Evolutionary conservation across 331 rosid species (phyloP).

Genomic region (Rhamnella rubrinervis): DNA sequence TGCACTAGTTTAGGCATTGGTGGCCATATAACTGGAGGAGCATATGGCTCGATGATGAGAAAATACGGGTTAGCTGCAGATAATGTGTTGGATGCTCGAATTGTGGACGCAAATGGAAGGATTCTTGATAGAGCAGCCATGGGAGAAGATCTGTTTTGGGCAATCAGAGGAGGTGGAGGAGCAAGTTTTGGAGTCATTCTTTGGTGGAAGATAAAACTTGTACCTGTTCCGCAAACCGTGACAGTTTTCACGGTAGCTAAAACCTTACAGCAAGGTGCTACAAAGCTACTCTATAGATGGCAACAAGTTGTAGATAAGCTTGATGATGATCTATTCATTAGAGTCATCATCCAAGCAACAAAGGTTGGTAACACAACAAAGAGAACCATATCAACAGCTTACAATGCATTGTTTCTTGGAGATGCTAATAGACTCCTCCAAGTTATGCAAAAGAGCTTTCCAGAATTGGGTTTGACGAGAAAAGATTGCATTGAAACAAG

Average conservation of each 20-base stretch:
- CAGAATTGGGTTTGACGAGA: conserved; percentile 62
- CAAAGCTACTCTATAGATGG: conserved; percentile 58
- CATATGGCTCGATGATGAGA: conserved; percentile 70
- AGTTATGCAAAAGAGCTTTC: conserved; percentile 47
- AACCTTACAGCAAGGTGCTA: conserved; percentile 52
- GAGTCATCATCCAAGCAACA: conserved; percentile 48
- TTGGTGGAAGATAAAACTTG: conserved; percentile 66
- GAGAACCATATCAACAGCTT: conserved; percentile 42
- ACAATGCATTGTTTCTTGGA: conserved; percentile 67
- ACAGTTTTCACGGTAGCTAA: conserved; percentile 64
- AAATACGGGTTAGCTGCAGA: conserved; percentile 66
- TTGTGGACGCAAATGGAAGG: conserved; percentile 47
- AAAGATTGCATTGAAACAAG: conserved; percentile 61
- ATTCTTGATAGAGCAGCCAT: conserved; percentile 51
- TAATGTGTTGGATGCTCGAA: conserved; percentile 51
- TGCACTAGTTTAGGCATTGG: conserved; percentile 69
- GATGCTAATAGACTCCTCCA: conserved; percentile 37
- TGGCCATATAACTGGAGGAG: conserved; percentile 74
- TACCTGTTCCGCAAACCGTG: conserved; percentile 59
- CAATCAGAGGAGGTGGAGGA: conserved; percentile 78
- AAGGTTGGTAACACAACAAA: conserved; percentile 21
- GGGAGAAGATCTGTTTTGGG: conserved; percentile 82
- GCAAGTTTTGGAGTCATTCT: conserved; percentile 65
- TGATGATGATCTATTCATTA: conserved; percentile 58
- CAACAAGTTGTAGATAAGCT: conserved; percentile 56